Evolutionary conservation across 1,284 basidiomycete genomes (phyloP).

Genomic region (Rhodotorula mucilaginosa): DNA sequence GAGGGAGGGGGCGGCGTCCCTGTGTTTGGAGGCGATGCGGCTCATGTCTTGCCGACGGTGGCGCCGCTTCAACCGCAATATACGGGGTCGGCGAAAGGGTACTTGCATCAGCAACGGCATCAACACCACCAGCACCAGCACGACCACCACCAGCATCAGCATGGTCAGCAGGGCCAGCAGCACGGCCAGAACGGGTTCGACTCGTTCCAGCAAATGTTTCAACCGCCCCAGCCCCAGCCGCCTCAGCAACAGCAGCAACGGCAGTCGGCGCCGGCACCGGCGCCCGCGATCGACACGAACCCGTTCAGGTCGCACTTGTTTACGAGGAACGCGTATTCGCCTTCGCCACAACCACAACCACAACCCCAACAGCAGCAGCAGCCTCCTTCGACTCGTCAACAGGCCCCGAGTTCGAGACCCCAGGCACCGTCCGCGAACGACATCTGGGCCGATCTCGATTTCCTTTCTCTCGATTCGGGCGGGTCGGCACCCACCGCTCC

Average conservation of each 20-base stretch:
- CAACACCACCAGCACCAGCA: slow-evolving; percentile 7
- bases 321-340: slow-evolving; percentile 2
- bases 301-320: slow-evolving; percentile 1
- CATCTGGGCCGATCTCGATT: slow-evolving; percentile 36
- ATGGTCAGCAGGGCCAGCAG: slow-evolving; percentile 7
- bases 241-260: not conserved
- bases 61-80: slow-evolving; percentile 22
- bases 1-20: not conserved
- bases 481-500: not conserved
- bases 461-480: slow-evolving; percentile 7
- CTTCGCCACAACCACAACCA: not conserved
- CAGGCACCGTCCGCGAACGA: slow-evolving; percentile 2
- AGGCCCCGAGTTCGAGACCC: not conserved
- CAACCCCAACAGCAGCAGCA: not conserved
- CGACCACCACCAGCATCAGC: not conserved
- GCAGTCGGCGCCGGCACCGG: not conserved
- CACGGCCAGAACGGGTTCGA: slow-evolving; percentile 4
- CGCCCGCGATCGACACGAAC: slow-evolving; percentile 7
- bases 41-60: slow-evolving; percentile 1
- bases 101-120: slow-evolving; percentile 26
- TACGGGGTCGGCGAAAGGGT: slow-evolving; percentile 30
- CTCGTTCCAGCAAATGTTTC: slow-evolving; percentile 27
- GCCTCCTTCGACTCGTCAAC: not conserved
- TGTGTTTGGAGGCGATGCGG: not conserved
- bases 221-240: slow-evolving; percentile 6